These are phyloP conservation scores for Holtermanniella nyarrowii DNA, from an alignment of 768 basidiomycete species.

Conservation along the genomic window DNA sequence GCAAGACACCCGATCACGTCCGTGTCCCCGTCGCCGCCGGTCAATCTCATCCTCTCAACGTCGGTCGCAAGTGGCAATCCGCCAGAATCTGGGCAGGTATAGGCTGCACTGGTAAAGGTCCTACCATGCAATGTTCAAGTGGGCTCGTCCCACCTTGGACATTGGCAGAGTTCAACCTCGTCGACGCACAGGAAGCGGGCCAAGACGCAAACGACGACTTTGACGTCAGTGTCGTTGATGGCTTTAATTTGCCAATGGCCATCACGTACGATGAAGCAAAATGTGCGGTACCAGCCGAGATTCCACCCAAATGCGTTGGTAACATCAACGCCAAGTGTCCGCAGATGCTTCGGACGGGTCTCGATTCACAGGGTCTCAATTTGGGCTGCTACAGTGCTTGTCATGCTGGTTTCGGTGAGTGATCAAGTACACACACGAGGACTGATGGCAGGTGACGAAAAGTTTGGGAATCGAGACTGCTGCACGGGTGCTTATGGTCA, in stretches of 20 bases:
- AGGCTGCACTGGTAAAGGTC: slow-evolving; percentile 11
- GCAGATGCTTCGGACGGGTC: slow-evolving; percentile 7
- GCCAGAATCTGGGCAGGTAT: slow-evolving; percentile 22
- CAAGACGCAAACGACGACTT: slow-evolving; percentile 11
- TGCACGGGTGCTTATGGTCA: slow-evolving; percentile 17
- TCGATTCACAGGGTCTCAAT: slow-evolving; percentile 14
- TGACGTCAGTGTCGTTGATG: slow-evolving; percentile 21
- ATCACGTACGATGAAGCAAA: slow-evolving; percentile 6
- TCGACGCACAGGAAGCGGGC: background rate
- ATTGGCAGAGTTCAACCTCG: slow-evolving; percentile 23
- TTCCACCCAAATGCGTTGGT: slow-evolving; percentile 6
- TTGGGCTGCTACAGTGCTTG: slow-evolving; percentile 14
- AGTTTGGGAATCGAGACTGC: slow-evolving; percentile 17
- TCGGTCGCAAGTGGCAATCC: slow-evolving; percentile 12
- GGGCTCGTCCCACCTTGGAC: slow-evolving; percentile 14
- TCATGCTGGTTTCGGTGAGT: slow-evolving; percentile 18
- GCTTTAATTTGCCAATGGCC: slow-evolving; percentile 20
- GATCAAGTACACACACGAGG: background rate
- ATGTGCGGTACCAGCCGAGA: background rate
- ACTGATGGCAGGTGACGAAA: slow-evolving; percentile 2
- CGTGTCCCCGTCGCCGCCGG: slow-evolving; percentile 3
- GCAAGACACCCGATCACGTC: slow-evolving; percentile 15
- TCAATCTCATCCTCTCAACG: slow-evolving; percentile 2
- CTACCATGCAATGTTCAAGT: slow-evolving; percentile 14
- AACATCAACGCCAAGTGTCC: slow-evolving; percentile 24